These are phyloP conservation scores for Juncus effusus DNA, from an alignment of 176 grass and related monocot species.

Conservation along the genomic window DNA sequence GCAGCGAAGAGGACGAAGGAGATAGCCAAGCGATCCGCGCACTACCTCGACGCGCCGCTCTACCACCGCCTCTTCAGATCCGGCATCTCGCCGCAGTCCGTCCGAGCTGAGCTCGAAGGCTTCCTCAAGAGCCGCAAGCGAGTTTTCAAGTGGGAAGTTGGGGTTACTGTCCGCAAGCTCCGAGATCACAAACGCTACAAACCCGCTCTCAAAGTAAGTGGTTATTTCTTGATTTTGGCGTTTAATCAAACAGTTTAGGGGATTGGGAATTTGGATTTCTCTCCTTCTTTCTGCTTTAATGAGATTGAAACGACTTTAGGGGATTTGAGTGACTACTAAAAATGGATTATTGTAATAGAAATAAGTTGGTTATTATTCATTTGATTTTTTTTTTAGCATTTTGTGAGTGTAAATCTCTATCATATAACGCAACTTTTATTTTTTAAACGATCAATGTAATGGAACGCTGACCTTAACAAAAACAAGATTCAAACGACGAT, in stretches of 20 bases:
- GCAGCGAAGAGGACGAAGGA: constrained; percentile 63
- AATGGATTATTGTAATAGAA: no score
- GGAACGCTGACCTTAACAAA: no score
- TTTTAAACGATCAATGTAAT: no score
- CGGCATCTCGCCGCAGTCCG: constrained; percentile 56
- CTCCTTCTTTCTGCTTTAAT: constrained; percentile 1
- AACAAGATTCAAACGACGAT: background rate
- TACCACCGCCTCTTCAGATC: constrained; percentile 67
- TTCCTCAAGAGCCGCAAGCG: constrained; percentile 88
- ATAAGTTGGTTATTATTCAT: no score
- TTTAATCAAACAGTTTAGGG: constrained; percentile 3
- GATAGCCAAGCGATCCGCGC: constrained; percentile 57
- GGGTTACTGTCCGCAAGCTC: constrained; percentile 66
- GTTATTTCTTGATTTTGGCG: background rate
- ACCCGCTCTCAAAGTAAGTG: constrained; percentile 63
- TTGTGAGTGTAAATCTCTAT: no score
- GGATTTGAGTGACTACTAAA: no score
- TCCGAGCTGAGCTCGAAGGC: constrained; percentile 62
- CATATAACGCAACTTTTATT: no score
- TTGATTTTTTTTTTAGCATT: no score
- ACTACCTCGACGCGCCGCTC: constrained; percentile 76
- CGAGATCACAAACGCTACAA: constrained; percentile 49
- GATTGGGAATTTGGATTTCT: background rate
- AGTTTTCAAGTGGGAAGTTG: constrained; percentile 97
- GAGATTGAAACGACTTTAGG: background rate